phyloP scores from a whole-genome alignment of 371 early-diverging fungal species.

The Mortierella sp. region DNA sequence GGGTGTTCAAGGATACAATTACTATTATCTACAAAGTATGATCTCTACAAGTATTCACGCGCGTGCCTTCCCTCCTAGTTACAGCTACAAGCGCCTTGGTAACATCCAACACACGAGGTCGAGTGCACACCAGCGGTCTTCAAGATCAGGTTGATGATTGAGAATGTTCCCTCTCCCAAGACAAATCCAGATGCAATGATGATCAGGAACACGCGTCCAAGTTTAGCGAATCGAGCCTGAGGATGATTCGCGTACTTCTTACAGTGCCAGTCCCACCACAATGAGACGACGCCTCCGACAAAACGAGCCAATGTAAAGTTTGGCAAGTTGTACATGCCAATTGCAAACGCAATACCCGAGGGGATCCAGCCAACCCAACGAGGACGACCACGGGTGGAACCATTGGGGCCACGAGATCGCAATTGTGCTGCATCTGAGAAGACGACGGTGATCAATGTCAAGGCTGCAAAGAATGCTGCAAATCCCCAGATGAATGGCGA shows the following conservation, averaged over 20 bases:
- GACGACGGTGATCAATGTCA: conserved; percentile 68
- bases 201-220: conserved; percentile 69
- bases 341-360: conserved; percentile 85
- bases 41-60: too few species aligned
- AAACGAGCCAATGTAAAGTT: conserved; percentile 82
- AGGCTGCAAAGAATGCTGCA: conserved; percentile 64
- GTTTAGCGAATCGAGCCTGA: conserved; percentile 19
- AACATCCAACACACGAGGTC: conserved; percentile 37
- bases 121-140: conserved; percentile 34
- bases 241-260: conserved; percentile 22
- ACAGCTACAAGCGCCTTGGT: conserved; percentile 33
- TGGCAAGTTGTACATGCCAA: conserved; percentile 88
- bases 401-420: conserved; percentile 59
- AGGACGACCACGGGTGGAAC: conserved; percentile 37
- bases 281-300: conserved; percentile 69
- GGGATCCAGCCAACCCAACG: conserved; percentile 64
- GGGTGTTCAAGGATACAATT: too few species aligned
- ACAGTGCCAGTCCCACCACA: conserved; percentile 64
- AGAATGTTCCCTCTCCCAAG: conserved; percentile 82
- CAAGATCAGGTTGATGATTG: conserved; percentile 63
- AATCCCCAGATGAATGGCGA: conserved; percentile 69
- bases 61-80: too few species aligned
- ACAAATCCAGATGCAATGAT: conserved; percentile 85
- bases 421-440: conserved; percentile 68
- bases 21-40: too few species aligned